Conservation (phyloP, 371 early-diverging fungal species). For the Agmasoma carcini region DNA sequence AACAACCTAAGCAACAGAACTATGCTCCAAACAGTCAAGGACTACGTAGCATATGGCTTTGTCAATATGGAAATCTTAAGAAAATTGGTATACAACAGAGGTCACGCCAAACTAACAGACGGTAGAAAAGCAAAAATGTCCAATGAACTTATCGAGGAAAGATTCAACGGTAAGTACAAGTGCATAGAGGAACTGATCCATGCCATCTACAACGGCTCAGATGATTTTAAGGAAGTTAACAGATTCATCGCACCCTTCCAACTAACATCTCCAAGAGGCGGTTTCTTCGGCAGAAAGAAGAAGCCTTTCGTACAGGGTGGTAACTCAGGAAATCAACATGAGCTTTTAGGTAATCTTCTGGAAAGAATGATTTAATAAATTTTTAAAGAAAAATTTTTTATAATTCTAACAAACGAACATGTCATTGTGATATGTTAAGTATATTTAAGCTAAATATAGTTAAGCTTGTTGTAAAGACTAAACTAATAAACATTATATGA, state of each 20-base stretch:
- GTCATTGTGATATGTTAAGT: too few relatives aligned
- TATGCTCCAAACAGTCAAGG: slow-evolving; percentile 89
- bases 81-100: slow-evolving; percentile 97
- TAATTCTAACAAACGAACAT: too few relatives aligned
- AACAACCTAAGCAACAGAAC: slow-evolving; percentile 90
- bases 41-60: slow-evolving; percentile 80
- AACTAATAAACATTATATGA: too few relatives aligned
- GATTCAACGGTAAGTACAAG: slow-evolving; percentile 74
- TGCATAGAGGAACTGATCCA: slow-evolving; percentile 95
- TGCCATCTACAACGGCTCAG: slow-evolving; percentile 92
- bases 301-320: slow-evolving; percentile 92
- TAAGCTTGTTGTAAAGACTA: too few relatives aligned
- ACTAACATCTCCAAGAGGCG: slow-evolving; percentile 87
- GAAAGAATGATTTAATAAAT: slow-evolving; percentile 66
- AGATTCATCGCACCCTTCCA: slow-evolving; percentile 98
- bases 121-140: slow-evolving; percentile 63
- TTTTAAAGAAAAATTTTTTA: too few relatives aligned
- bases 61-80: slow-evolving; percentile 93
- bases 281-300: slow-evolving; percentile 79
- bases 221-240: slow-evolving; percentile 84
- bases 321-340: slow-evolving; percentile 82
- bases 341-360: slow-evolving; percentile 75
- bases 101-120: slow-evolving; percentile 66
- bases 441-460: too few relatives aligned
- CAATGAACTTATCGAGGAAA: slow-evolving; percentile 77